These are phyloP conservation scores for Solanum virginianum DNA, from an alignment of 257 asterid genomes.

Conservation along the genomic window DNA sequence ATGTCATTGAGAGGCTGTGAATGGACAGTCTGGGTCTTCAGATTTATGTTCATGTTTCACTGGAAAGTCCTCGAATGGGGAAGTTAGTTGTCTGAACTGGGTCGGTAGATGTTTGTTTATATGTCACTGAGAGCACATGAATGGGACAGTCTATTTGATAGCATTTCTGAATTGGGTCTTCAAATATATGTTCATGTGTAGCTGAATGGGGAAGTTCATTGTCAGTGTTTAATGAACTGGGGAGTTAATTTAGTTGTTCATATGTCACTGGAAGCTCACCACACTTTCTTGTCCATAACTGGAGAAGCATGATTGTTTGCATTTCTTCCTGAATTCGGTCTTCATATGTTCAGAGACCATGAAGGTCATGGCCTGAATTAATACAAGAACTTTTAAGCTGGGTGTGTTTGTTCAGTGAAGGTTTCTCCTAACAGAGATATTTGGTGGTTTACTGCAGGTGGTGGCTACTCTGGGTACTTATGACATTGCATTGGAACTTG, in stretches of 20 bases:
- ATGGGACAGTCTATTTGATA: background rate
- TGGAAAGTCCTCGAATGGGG: background rate
- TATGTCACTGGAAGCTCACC: background rate
- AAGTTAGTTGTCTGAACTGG: background rate
- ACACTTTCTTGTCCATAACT: background rate
- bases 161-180: background rate
- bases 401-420: background rate
- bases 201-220: background rate
- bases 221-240: background rate
- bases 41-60: background rate
- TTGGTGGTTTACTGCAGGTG: slow-evolving; percentile 38
- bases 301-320: background rate
- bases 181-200: too few relatives aligned
- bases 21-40: background rate
- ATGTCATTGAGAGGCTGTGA: background rate
- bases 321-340: background rate
- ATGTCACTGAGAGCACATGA: background rate
- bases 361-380: background rate
- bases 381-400: background rate
- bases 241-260: background rate
- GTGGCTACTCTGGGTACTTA: slow-evolving; percentile 84
- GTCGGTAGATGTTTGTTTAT: background rate
- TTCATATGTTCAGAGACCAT: background rate
- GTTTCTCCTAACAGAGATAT: background rate
- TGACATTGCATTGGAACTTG: slow-evolving; percentile 78